Evolutionary conservation across 257 asterid species (phyloP), one percentile per base, ranked within the genome.

Genomic region (Scutellaria baicalensis): DNA sequence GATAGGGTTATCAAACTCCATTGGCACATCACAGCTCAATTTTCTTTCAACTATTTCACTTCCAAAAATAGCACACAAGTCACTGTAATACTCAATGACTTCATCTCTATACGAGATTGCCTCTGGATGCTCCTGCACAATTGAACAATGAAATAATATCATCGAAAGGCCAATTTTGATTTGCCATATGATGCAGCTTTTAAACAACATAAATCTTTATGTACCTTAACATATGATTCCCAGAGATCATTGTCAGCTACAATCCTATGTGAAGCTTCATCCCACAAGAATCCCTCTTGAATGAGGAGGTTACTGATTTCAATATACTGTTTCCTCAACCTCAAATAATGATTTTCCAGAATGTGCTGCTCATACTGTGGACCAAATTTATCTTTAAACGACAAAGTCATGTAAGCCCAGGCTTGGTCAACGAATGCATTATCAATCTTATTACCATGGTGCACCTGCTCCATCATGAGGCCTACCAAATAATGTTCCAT

Each of bases 241-340:
- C 84, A 77, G 7, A 31, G 64, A 63, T 59, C 57, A 23, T 51
- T 57, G 31, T 66, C 75, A 23, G 79, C 84, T 64, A 61, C 44
- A 64, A 80, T 70, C 60, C 3, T 77, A 35, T 31, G 65, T 13
- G 68, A 57, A 33, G 72, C 44, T 76, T 72, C 77, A n/a, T 77
- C 77, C 82, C 79, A 78, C 8, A 52, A 31, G 80, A 78, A 82
- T 59, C 83, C 79, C 21, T 69, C 73, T 63, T 78, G 81, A 72
- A 68, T 75, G 49, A 81, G 85, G 62, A 81, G 70, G 60, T n/a
- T 18, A 56, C 44, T 71, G 68, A 75, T 71, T 31, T 81, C 85
- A 36, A 45, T 68, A 57, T 77, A 77, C 64, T 81, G 81, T 63
- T 71, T 75, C 83, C 71, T 78, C 73, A 81, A 52, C 44, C 33